Evolutionary conservation across 2,329 filamentous ascomycete genomes (phyloP).

Genomic region (Fusarium sterilihyphosum): DNA sequence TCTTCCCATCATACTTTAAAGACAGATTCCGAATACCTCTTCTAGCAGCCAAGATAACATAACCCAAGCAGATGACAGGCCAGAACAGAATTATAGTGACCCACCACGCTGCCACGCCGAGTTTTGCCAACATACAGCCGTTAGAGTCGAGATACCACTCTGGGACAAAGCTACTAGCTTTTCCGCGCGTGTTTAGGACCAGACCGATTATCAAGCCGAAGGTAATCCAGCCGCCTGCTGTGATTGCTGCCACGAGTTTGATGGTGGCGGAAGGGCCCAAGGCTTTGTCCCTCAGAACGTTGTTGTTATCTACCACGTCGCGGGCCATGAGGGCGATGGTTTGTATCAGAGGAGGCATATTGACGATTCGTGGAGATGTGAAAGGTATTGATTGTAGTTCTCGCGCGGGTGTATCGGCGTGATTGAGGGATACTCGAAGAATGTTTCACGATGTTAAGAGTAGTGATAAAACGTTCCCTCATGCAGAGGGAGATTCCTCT

Average conservation of each 20-base stretch:
- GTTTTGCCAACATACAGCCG: slow-evolving; percentile 31
- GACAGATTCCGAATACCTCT: slow-evolving; percentile 45
- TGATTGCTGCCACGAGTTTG: slow-evolving; percentile 42
- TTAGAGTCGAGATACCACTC: slow-evolving; percentile 48
- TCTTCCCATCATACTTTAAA: slow-evolving; percentile 61
- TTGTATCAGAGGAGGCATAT: not conserved
- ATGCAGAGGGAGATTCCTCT: not conserved
- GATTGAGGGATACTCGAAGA: slow-evolving; percentile 7
- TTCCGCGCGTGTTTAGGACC: slow-evolving; percentile 45
- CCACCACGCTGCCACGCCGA: slow-evolving; percentile 45
- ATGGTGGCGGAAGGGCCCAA: slow-evolving; percentile 17
- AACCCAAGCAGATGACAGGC: slow-evolving; percentile 73
- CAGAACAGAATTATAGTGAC: slow-evolving; percentile 44
- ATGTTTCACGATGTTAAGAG: not conserved
- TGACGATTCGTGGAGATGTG: not conserved
- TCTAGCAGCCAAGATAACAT: slow-evolving; percentile 71
- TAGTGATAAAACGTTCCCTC: not conserved
- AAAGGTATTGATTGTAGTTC: not conserved
- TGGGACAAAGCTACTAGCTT: slow-evolving; percentile 46
- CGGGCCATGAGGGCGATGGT: not conserved
- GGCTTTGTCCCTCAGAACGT: slow-evolving; percentile 14
- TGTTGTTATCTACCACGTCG: not conserved
- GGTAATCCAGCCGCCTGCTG: slow-evolving; percentile 43
- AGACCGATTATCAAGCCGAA: slow-evolving; percentile 48
- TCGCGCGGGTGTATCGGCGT: not conserved